Evolutionary conservation across 2,329 filamentous ascomycete species (phyloP).

Genomic region (Sarocladium brachiariae): DNA sequence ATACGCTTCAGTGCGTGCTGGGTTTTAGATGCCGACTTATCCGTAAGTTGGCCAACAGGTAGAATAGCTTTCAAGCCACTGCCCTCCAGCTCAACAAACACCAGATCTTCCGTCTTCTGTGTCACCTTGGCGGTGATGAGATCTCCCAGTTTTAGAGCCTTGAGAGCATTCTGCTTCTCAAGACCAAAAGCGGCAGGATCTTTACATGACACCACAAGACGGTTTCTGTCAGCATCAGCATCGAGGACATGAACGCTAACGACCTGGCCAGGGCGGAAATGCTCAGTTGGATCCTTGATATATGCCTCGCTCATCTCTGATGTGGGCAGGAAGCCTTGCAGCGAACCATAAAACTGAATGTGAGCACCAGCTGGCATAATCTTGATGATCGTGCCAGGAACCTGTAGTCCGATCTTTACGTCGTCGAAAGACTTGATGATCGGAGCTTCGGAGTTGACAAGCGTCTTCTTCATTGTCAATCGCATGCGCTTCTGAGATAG

Average conservation of each 20-base stretch:
- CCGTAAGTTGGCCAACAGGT: constrained; percentile 71
- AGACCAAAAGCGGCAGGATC: constrained; percentile 71
- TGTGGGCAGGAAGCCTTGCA: constrained; percentile 83
- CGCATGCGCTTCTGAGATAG: constrained; percentile 69
- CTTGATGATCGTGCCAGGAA: constrained; percentile 81
- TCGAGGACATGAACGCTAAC: constrained; percentile 84
- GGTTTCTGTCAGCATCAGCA: constrained; percentile 62
- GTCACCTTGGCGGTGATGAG: constrained; percentile 72
- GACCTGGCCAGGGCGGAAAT: constrained; percentile 86
- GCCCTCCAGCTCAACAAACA: constrained; percentile 69
- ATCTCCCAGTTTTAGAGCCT: constrained; percentile 64
- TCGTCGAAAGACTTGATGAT: constrained; percentile 73
- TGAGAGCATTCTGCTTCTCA: constrained; percentile 70
- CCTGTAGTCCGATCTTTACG: constrained; percentile 66
- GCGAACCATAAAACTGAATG: constrained; percentile 81
- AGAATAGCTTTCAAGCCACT: constrained; percentile 72
- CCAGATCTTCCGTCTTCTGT: constrained; percentile 71
- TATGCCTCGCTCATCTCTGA: constrained; percentile 98
- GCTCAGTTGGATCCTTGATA: constrained; percentile 80
- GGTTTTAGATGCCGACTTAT: constrained; percentile 76
- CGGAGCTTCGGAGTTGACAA: constrained; percentile 82
- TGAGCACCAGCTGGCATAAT: constrained; percentile 73
- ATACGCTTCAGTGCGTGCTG: constrained; percentile 72
- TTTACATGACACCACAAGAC: constrained; percentile 87
- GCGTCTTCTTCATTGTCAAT: constrained; percentile 87